Evolutionary conservation across 2,329 filamentous ascomycete genomes (phyloP).

Genomic region (Colletotrichum lentis): DNA sequence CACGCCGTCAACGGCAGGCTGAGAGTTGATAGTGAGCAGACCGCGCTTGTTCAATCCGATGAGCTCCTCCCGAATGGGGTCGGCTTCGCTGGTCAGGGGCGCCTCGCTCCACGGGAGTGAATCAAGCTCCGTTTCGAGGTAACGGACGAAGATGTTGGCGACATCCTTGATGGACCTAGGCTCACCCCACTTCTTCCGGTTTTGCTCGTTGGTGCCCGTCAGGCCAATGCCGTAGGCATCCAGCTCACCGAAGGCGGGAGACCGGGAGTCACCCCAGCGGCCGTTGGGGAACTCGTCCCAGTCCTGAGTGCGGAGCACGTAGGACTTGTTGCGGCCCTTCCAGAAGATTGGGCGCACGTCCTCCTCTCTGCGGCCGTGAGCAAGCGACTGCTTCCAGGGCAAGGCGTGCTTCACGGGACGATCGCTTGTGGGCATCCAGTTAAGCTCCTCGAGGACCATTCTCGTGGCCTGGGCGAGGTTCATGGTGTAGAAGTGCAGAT

Average conservation of each 20-base stretch:
- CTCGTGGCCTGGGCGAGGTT: constrained; percentile 93
- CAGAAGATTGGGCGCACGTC: constrained; percentile 99
- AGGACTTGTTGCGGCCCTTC: constrained; percentile 96
- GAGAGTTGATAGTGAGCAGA: constrained; percentile 94
- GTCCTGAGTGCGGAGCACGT: constrained; percentile 92
- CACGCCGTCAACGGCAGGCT: constrained; percentile 90
- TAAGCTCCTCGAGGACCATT: constrained; percentile 91
- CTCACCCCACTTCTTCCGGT: constrained; percentile 92
- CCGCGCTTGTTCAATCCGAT: constrained; percentile 85
- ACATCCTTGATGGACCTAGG: constrained; percentile 83
- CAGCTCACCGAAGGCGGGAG: constrained; percentile 93
- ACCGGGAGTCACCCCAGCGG: constrained; percentile 96
- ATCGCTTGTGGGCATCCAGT: constrained; percentile 78
- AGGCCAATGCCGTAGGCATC: constrained; percentile 94
- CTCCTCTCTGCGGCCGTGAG: constrained; percentile 85
- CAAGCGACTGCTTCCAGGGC: constrained; percentile 95
- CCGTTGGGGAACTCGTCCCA: constrained; percentile 99
- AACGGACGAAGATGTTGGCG: constrained; percentile 82
- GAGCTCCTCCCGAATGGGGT: constrained; percentile 78
- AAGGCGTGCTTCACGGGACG: constrained; percentile 87
- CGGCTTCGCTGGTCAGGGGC: constrained; percentile 82
- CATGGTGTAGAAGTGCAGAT: constrained; percentile 99
- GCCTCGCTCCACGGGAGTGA: constrained; percentile 94
- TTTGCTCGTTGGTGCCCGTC: constrained; percentile 94
- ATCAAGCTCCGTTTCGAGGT: constrained; percentile 81